phyloP scores from a whole-genome alignment of 352 stramenopile species.

The Phytophthora gonapodyides region DNA sequence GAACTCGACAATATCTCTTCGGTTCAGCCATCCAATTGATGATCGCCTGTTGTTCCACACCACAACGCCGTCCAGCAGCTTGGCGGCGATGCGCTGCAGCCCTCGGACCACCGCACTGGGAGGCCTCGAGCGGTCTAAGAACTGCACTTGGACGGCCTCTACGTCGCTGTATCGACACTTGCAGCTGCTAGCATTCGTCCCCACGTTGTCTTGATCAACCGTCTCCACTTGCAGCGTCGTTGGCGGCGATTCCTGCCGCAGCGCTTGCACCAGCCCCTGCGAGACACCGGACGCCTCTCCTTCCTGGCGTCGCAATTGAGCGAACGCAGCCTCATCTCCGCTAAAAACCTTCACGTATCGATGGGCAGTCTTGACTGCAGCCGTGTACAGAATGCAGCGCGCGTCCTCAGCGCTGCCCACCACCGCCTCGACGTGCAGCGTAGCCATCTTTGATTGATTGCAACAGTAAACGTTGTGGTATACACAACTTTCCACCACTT shows the following conservation, averaged over 20 bases:
- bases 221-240: slow-evolving; percentile 14
- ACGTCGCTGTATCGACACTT: slow-evolving; percentile 23
- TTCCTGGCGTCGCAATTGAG: slow-evolving; percentile 25
- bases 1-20: slow-evolving; percentile 40
- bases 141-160: slow-evolving; percentile 36
- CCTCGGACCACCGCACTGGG: slow-evolving; percentile 41
- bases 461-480: neutral
- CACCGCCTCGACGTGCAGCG: slow-evolving; percentile 40
- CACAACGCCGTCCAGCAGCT: slow-evolving; percentile 46
- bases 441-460: slow-evolving; percentile 32
- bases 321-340: slow-evolving; percentile 22
- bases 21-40: slow-evolving; percentile 56
- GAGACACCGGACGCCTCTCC: slow-evolving; percentile 26
- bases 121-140: slow-evolving; percentile 42
- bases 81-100: slow-evolving; percentile 38
- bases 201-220: neutral
- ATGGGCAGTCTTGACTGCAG: slow-evolving; percentile 10
- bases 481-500: slow-evolving; percentile 10
- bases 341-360: slow-evolving; percentile 24
- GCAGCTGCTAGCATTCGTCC: slow-evolving; percentile 33
- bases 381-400: slow-evolving; percentile 38
- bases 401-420: slow-evolving; percentile 21
- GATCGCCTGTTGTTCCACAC: slow-evolving; percentile 45
- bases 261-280: slow-evolving; percentile 37
- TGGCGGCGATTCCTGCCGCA: slow-evolving; percentile 21